Conservation (phyloP, 371 early-diverging fungal species). For the Catenaria anguillulae region DNA sequence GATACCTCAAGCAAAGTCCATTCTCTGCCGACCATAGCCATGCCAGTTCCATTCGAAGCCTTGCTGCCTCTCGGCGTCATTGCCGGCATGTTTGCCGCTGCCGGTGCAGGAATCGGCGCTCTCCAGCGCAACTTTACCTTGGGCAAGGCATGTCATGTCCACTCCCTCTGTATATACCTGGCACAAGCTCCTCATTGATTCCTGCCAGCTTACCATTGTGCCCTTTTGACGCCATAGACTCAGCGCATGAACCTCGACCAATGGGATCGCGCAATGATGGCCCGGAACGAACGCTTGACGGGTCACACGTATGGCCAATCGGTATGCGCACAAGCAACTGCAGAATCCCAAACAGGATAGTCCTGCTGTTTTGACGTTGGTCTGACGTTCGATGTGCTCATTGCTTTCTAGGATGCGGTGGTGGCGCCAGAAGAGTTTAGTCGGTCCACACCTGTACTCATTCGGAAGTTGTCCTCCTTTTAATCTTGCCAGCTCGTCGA, state of each 20-base stretch:
- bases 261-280: constrained; percentile 6
- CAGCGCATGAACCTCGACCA: constrained; percentile 4
- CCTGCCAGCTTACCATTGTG: too few relatives aligned
- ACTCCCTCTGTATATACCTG: too few relatives aligned
- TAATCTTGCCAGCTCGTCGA: not conserved
- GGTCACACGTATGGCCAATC: not conserved
- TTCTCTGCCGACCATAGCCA: too few relatives aligned
- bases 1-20: too few relatives aligned
- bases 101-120: not conserved
- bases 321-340: not conserved
- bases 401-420: not conserved
- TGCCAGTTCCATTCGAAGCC: constrained; percentile 8
- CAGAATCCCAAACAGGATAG: too few relatives aligned
- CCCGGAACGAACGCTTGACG: constrained; percentile 2
- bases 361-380: too few relatives aligned
- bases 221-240: not conserved
- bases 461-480: not conserved
- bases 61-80: constrained; percentile 7
- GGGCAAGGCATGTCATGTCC: not conserved
- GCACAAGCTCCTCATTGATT: too few relatives aligned
- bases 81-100: not conserved
- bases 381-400: too few relatives aligned
- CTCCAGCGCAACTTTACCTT: not conserved
- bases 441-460: not conserved
- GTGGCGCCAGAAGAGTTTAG: constrained; percentile 1